Percentiles rank a stretch among this genome's conserved stretches.
Evolutionary conservation across 176 grass and related monocot genomes (phyloP).

Genomic region (Eragrostis nindensis): DNA sequence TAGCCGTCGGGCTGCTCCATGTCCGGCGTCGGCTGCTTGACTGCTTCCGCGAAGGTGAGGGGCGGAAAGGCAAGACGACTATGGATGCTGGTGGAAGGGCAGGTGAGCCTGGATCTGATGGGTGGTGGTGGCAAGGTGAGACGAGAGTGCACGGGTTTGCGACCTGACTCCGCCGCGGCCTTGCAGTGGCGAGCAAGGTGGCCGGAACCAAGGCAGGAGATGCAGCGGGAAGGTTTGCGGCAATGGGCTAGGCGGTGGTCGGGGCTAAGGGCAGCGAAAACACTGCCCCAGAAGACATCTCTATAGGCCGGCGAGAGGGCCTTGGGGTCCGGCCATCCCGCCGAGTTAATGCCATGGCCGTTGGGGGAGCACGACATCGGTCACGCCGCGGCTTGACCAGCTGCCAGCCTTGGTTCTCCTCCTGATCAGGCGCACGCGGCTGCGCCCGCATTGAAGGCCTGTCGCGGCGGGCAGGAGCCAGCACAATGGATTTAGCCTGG

Average conservation of each 20-base stretch:
- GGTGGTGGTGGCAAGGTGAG: not conserved
- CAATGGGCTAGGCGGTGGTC: not conserved
- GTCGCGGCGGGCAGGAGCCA: not conserved
- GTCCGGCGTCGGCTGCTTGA: too few species aligned
- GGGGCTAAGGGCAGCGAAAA: not conserved
- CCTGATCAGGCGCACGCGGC: too few species aligned
- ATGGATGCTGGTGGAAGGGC: not conserved
- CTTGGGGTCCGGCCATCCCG: not conserved
- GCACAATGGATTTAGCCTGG: not conserved
- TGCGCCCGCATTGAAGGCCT: too few species aligned
- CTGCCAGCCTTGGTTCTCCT: not conserved
- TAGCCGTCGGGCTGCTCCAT: too few species aligned
- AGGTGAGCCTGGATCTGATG: not conserved
- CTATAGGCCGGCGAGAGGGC: not conserved
- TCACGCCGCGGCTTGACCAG: not conserved
- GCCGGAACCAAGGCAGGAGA: rapidly evolving
- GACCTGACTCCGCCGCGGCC: too few species aligned
- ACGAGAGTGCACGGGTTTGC: too few species aligned
- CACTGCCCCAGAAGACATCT: not conserved
- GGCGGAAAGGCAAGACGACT: not conserved
- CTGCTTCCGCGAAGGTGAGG: too few species aligned
- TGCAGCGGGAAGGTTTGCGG: not conserved
- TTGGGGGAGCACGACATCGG: too few species aligned
- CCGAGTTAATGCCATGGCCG: rapidly evolving
- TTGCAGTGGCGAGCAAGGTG: not conserved